These are phyloP conservation scores for Cymbopogon flexuosus DNA, from an alignment of 202 grass and related monocot species.

Conservation along the genomic window DNA sequence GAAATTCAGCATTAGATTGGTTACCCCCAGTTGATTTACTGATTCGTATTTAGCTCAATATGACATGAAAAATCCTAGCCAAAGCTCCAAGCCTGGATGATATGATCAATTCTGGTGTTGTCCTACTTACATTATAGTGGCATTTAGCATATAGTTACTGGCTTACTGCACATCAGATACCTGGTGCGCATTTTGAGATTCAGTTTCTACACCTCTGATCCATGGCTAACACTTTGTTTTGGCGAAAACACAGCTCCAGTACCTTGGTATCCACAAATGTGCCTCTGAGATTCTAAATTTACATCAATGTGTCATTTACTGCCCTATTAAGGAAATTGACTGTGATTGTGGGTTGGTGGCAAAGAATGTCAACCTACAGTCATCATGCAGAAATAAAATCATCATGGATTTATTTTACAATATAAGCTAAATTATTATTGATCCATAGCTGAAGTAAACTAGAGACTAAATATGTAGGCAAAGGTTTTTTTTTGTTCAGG, in stretches of 20 bases:
- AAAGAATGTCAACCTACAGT: not conserved
- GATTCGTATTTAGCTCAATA: not conserved
- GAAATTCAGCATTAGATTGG: conserved; percentile 5
- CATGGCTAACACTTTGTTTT: not conserved
- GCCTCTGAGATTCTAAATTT: not conserved
- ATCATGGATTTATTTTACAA: not conserved
- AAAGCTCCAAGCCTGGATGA: not conserved
- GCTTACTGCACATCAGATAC: not conserved
- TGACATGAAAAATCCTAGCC: not conserved
- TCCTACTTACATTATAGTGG: not conserved
- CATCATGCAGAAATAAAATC: not conserved
- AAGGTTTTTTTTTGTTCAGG: not conserved
- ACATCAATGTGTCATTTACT: not conserved
- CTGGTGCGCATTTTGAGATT: not conserved
- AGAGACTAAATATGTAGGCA: not conserved
- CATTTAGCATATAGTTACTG: not conserved
- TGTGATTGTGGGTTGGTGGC: not conserved
- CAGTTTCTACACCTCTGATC: not conserved
- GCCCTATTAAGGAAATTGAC: not conserved
- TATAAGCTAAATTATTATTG: not conserved
- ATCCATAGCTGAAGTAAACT: not conserved
- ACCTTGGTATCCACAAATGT: conserved; percentile 5
- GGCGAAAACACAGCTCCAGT: not conserved
- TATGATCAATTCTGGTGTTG: not conserved
- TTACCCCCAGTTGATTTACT: not conserved